Percentiles rank a stretch among this genome's conserved stretches.
Evolutionary conservation across 805 yeast genomes (phyloP).

Genomic region (Starmerella floris): DNA sequence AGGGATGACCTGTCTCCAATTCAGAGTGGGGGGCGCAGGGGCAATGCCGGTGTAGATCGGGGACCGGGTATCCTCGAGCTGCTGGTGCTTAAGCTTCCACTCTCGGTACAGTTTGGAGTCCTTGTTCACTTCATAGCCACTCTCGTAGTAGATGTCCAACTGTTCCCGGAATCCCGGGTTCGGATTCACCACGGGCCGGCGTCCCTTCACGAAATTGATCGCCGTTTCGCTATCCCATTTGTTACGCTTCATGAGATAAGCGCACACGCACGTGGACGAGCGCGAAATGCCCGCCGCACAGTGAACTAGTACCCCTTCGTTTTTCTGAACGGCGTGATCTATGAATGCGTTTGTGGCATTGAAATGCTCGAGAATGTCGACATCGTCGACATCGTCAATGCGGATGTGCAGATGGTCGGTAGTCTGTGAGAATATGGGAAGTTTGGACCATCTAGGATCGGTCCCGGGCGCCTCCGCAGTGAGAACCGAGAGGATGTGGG

Average conservation of each 20-base stretch:
- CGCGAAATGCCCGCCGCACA: slow-evolving; percentile 86
- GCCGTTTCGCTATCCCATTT: slow-evolving; percentile 45
- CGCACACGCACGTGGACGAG: slow-evolving; percentile 72
- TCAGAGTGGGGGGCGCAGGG: slow-evolving; percentile 14
- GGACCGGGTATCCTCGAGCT: slow-evolving; percentile 7
- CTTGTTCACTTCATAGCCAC: slow-evolving; percentile 26
- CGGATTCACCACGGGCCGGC: slow-evolving; percentile 49
- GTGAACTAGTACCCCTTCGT: slow-evolving; percentile 30
- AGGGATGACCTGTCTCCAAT: slow-evolving; percentile 19
- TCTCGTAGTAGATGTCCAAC: slow-evolving; percentile 44
- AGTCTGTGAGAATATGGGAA: slow-evolving; percentile 9
- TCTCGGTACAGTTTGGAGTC: slow-evolving; percentile 30
- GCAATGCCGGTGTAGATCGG: slow-evolving; percentile 30
- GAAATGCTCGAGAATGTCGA: slow-evolving; percentile 52
- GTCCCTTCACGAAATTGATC: slow-evolving; percentile 59
- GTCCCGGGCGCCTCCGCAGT: slow-evolving; percentile 23
- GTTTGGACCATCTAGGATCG: slow-evolving; percentile 4
- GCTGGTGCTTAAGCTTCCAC: slow-evolving; percentile 27
- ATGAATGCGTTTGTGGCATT: slow-evolving; percentile 54
- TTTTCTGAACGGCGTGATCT: slow-evolving; percentile 35
- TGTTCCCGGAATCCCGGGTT: slow-evolving; percentile 66
- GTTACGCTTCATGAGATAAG: slow-evolving; percentile 75
- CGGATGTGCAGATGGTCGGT: slow-evolving; percentile 30
- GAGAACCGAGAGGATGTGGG: slow-evolving; percentile 60
- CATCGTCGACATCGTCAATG: slow-evolving; percentile 57